A percentile compares a stretch with the other conserved stretches of the same genome.
phyloP scores from a whole-genome alignment of 257 asterid species.

The Solanum paucissectum region DNA sequence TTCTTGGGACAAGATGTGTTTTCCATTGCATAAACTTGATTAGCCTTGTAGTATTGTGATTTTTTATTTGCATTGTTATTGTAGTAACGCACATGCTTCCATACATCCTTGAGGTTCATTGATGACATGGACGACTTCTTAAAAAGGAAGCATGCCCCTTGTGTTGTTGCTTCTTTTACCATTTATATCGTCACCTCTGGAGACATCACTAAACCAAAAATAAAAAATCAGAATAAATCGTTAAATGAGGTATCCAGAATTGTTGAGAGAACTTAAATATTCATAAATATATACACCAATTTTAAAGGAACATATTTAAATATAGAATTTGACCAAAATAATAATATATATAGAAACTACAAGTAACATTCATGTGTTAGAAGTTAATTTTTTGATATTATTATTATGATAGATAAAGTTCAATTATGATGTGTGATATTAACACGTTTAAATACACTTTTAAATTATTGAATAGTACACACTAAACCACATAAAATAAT shows the following conservation, averaged over 20 bases:
- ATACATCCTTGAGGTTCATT: slow-evolving; percentile 20
- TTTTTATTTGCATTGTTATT: background rate
- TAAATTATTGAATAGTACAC: background rate
- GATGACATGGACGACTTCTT: slow-evolving; percentile 23
- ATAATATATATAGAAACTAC: no score
- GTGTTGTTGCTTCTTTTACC: slow-evolving; percentile 18
- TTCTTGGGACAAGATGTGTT: background rate
- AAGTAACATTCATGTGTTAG: no score
- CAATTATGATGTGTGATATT: background rate
- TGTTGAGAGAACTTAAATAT: no score
- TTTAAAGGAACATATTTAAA: no score
- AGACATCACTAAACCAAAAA: slow-evolving; percentile 20
- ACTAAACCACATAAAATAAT: background rate
- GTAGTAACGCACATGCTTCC: slow-evolving; percentile 23
- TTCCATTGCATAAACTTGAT: background rate
- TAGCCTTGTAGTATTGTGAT: background rate
- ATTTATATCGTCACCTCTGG: slow-evolving; percentile 4
- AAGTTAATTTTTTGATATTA: background rate
- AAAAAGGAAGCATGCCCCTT: slow-evolving; percentile 26
- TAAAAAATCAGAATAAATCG: background rate
- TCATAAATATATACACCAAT: no score
- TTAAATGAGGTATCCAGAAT: background rate
- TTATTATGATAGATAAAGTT: background rate
- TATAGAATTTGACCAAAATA: no score
- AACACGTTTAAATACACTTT: no score